Evolutionary conservation across 1,284 basidiomycete species (phyloP), one percentile per base, ranked within the genome.

Genomic region (Sanghuangporus sanghuang): DNA sequence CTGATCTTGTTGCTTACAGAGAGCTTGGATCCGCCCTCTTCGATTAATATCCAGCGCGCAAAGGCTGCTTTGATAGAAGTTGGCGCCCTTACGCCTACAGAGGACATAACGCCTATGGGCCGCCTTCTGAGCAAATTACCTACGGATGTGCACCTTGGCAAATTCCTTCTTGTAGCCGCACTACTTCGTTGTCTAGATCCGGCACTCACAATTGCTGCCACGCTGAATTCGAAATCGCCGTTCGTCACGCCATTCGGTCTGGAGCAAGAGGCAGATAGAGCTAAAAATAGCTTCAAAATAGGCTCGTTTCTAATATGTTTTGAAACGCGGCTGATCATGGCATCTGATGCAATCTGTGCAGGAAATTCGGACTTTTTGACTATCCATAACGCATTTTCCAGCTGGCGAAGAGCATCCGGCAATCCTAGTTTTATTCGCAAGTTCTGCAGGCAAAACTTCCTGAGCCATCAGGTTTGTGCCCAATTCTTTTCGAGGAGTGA

Each of bases 321-420:
- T 2, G 27, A 32, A 32, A 5, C 27, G 5, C 50, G 23, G 35
- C 18, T 38, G 38, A 9, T n/a, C 2, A 39, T 12, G 4, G 32
- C 23, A 44, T 32, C 21, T 39, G 12, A 38, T 49, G 12, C n/a
- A 38, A 38, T 12, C 54, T 42, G 42, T 59, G 14, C 68, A 93
- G 95, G 93, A 66, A 93, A 97, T 74, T 96, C 92, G n/a, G 96
- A 99, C 74, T 99, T 99, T 73, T 72, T 98, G 67, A 97, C 96
- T 0, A 85, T 96, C 50, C 94, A 95, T 71, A 92, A 95, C 69
- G 95, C 92, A 0, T 99, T 96, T 75, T 79, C 86, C 8, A 89
- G 86, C 66, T 99, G 96, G 95, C 82, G 95, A 18, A 81, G 85
- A 64, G 90, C 89, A n/a, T 90, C 84, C 21, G 79, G 81, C 8